A percentile compares a stretch with the other conserved stretches of the same genome.
Conservation (phyloP, 805 yeast genomes). For the Metschnikowia matae region DNA sequence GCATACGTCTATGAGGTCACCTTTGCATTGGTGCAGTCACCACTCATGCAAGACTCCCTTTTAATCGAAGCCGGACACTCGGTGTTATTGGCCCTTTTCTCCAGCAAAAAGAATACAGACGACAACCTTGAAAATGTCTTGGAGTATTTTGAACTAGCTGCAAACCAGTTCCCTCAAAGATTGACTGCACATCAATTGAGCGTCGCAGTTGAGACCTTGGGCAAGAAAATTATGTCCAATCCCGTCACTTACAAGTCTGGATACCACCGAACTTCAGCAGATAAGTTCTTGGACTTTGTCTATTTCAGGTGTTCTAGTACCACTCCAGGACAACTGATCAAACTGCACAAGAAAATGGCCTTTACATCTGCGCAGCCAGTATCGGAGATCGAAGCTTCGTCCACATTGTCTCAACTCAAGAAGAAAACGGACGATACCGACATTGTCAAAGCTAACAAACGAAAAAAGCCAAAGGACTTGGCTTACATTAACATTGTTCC, state of each 20-base stretch:
- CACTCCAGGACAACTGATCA: slow-evolving; percentile 27
- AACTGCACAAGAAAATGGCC: slow-evolving; percentile 1
- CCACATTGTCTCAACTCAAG: slow-evolving; percentile 30
- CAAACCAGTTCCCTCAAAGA: slow-evolving; percentile 52
- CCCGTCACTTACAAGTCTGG: slow-evolving; percentile 16
- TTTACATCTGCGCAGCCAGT: slow-evolving; percentile 39
- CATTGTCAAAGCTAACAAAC: slow-evolving; percentile 28
- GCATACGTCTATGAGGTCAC: slow-evolving; percentile 28
- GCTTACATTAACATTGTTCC: slow-evolving; percentile 13
- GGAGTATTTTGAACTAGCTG: slow-evolving; percentile 44
- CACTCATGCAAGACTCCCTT: slow-evolving; percentile 18
- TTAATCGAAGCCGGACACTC: slow-evolving; percentile 64
- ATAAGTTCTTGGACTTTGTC: slow-evolving; percentile 40
- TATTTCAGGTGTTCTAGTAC: slow-evolving; percentile 38
- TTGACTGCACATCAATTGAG: slow-evolving; percentile 53
- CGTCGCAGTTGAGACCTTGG: slow-evolving; percentile 54
- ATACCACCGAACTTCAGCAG: slow-evolving; percentile 18
- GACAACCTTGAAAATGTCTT: slow-evolving; percentile 20
- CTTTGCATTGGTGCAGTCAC: slow-evolving; percentile 27
- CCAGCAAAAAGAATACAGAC: slow-evolving; percentile 21
- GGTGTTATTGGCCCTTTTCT: slow-evolving; percentile 39
- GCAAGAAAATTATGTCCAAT: slow-evolving; percentile 35
- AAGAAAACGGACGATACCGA: slow-evolving; percentile 19
- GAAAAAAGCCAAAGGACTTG: slow-evolving; percentile 31
- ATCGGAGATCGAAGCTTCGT: slow-evolving; percentile 32